A percentile compares a stretch with the other conserved stretches of the same genome.
Conservation (phyloP, 768 basidiomycete species). For the Suillus subaureus region DNA sequence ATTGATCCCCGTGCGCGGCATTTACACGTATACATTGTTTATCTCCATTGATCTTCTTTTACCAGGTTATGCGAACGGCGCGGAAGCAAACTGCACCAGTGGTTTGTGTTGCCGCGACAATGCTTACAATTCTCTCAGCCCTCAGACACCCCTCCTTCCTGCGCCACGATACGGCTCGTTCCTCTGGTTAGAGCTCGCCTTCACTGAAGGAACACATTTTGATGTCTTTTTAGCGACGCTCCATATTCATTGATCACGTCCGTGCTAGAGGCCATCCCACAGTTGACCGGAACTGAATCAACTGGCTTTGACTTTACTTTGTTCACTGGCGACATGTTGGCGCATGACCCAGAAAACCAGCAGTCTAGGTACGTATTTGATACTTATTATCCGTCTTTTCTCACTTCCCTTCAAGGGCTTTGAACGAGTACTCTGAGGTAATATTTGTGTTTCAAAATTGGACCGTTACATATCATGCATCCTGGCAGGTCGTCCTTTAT, state of each 20-base stretch:
- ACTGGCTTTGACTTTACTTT: constrained; percentile 66
- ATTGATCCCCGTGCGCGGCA: constrained; percentile 62
- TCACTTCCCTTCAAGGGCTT: constrained; percentile 43
- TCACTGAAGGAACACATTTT: constrained; percentile 1
- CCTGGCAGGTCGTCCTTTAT: constrained; percentile 57
- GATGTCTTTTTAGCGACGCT: constrained; percentile 49
- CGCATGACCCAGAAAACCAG: constrained; percentile 70
- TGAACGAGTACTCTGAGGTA: constrained; percentile 66
- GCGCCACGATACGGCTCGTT: constrained; percentile 74
- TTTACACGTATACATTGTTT: constrained; percentile 2
- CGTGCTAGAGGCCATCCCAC: constrained; percentile 67
- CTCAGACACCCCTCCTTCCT: constrained; percentile 50
- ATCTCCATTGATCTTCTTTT: constrained; percentile 5
- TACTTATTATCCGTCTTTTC: neutral
- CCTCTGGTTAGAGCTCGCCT: constrained; percentile 43
- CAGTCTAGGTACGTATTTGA: constrained; percentile 51
- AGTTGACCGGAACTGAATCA: constrained; percentile 58
- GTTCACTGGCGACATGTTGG: constrained; percentile 75
- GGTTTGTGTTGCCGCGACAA: constrained; percentile 67
- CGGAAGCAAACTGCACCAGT: constrained; percentile 73
- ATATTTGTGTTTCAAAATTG: neutral
- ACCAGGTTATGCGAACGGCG: constrained; percentile 65
- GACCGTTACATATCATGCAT: constrained; percentile 11
- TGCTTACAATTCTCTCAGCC: constrained; percentile 51
- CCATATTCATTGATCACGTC: constrained; percentile 63